Percentiles rank a stretch among this genome's conserved stretches.
Evolutionary conservation across 1,139 yeast species (phyloP).

Genomic region (Blastobotrys malaysiensis): DNA sequence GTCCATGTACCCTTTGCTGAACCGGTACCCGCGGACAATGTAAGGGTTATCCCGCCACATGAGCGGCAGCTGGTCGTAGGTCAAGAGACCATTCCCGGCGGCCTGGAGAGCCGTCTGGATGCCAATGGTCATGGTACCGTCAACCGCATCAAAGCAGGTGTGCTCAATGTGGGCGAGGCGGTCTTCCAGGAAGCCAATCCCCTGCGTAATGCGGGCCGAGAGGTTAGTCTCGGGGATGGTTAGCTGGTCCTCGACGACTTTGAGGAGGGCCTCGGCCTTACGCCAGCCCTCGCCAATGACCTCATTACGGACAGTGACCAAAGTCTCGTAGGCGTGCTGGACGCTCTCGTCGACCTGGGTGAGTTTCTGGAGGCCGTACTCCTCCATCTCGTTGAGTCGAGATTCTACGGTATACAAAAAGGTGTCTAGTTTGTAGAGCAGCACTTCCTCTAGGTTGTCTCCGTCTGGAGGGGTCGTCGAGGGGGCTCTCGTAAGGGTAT

Average conservation of each 20-base stretch:
- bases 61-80: slow-evolving; percentile 82
- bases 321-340: slow-evolving; percentile 28
- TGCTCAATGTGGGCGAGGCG: slow-evolving; percentile 32
- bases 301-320: slow-evolving; percentile 29
- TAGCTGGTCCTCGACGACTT: slow-evolving; percentile 26
- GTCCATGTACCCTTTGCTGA: slow-evolving; percentile 57
- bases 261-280: slow-evolving; percentile 30
- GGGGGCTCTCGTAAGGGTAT: slow-evolving; percentile 7
- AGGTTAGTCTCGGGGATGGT: slow-evolving; percentile 1
- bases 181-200: slow-evolving; percentile 30
- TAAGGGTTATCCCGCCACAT: slow-evolving; percentile 93
- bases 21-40: slow-evolving; percentile 79
- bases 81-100: slow-evolving; percentile 57
- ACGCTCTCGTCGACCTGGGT: slow-evolving; percentile 32
- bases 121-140: slow-evolving; percentile 19
- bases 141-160: slow-evolving; percentile 17
- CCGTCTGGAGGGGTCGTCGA: slow-evolving; percentile 7
- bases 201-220: slow-evolving; percentile 18
- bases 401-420: slow-evolving; percentile 29
- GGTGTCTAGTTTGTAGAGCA: slow-evolving; percentile 25
- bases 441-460: slow-evolving; percentile 18
- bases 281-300: slow-evolving; percentile 30
- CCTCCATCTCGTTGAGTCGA: slow-evolving; percentile 30
- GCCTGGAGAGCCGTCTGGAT: slow-evolving; percentile 34
- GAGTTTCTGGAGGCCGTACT: slow-evolving; percentile 30